Base-by-base conservation (phyloP, 495 filamentous ascomycete species). In the Astrothelium subdiscretum region DNA sequence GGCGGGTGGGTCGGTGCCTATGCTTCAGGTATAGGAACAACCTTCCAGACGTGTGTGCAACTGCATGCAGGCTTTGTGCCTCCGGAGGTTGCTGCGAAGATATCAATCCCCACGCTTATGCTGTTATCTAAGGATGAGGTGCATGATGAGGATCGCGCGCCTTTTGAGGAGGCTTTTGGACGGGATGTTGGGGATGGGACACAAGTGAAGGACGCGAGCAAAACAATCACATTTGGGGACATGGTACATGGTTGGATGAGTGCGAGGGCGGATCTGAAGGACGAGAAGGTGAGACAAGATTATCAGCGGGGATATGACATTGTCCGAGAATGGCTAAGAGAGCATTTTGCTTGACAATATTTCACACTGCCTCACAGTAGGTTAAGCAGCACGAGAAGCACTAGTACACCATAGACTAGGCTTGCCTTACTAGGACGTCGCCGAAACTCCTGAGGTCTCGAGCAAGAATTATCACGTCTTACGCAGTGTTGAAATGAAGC, bases 71-170 rank as follows among this genome's bases (percentile, higher is more conserved):
- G 20, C 13, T 18, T 59, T 62, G 11, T 12, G 31, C 51, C n/a
- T 26, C 24, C 43, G 31, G 40, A 64, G 40, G 32, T 63, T 8
- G 62, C 58, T 15, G 26, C 58, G 3, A 15, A 40, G 11, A 32
- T 64, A n/a, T 29, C 31, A 8, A 22, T 32, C 4, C 62, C 62
- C 12, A 32, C 59, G 35, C 58, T 64, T 6, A 22, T 38, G 13
- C 62, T 64, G 18, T 42, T 18, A 24, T 64, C 62, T 6, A 64
- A 31, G n/a, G 62, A 64, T 44, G 62, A 64, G 62, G 38, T 58
- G 12, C 29, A 64, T 38, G 35, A 38, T 8, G 35, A 38, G 35
- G 35, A 38, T 6, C 8, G 35, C 8, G 8, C 15, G 35, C 35
- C 35, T 6, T 38, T 38, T 38, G 35, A 38, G 35, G 35, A 38